A percentile compares a stretch with the other conserved stretches of the same genome.
Conservation (phyloP, 1,139 yeast species). For the Nadsonia starkeyi-henricii region DNA sequence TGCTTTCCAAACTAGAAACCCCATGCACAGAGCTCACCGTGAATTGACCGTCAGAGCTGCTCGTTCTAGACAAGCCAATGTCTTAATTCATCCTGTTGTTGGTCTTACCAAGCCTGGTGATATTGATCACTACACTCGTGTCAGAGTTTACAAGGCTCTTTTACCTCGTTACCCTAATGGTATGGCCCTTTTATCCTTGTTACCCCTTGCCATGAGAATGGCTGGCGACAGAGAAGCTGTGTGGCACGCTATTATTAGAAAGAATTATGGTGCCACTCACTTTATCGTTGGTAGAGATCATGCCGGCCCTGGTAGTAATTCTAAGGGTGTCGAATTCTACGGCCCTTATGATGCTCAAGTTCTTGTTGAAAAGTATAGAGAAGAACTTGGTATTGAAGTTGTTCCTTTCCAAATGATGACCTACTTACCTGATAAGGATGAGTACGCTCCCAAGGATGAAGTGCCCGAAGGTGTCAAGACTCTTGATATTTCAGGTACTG, state of each 20-base stretch:
- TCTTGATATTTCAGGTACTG: conserved; percentile 89
- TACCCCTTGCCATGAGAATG: conserved; percentile 98
- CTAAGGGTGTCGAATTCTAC: conserved; percentile 85
- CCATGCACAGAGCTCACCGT: conserved; percentile 97
- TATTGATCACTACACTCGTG: conserved; percentile 94
- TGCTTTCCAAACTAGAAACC: conserved; percentile 96
- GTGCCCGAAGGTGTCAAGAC: conserved; percentile 72
- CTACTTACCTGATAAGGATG: conserved; percentile 86
- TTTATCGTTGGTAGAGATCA: conserved; percentile 97
- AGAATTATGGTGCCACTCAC: conserved; percentile 93
- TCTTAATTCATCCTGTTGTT: conserved; percentile 91
- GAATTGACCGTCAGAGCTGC: conserved; percentile 95
- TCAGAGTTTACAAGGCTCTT: conserved; percentile 84
- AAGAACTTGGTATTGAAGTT: conserved; percentile 74
- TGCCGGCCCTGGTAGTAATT: conserved; percentile 94
- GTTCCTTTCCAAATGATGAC: conserved; percentile 97
- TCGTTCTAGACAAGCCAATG: conserved; percentile 57
- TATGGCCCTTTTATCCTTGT: conserved; percentile 73
- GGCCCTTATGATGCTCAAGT: conserved; percentile 97
- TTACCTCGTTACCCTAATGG: conserved; percentile 88
- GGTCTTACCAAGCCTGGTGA: conserved; percentile 97
- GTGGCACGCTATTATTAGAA: conserved; percentile 95
- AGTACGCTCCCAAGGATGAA: conserved; percentile 90
- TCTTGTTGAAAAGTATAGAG: conserved; percentile 58
- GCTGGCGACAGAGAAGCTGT: conserved; percentile 98